Conservation (phyloP, 2,329 filamentous ascomycete genomes). For the Ploettnerulaceae sp. region DNA sequence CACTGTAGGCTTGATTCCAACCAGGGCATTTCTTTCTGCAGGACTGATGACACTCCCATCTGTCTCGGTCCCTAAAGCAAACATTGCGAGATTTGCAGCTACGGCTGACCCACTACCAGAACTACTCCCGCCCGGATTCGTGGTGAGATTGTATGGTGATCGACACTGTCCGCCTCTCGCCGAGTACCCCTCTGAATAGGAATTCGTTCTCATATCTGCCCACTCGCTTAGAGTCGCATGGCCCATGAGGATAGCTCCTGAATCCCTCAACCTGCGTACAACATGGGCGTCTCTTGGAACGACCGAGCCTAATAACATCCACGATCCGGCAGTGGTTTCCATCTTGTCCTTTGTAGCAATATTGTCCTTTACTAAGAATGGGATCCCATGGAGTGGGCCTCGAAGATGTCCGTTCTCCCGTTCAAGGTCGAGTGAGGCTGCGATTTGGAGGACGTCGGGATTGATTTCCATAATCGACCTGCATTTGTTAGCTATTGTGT, state of each 20-base stretch:
- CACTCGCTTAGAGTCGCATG: constrained; percentile 69
- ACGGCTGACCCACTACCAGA: constrained; percentile 63
- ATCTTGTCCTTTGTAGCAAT: constrained; percentile 64
- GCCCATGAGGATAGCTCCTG: constrained; percentile 61
- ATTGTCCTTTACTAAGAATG: constrained; percentile 71
- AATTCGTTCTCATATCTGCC: constrained; percentile 65
- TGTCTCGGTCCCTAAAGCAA: constrained; percentile 69
- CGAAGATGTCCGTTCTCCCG: constrained; percentile 50
- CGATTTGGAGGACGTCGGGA: constrained; percentile 61
- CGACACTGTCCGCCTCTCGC: constrained; percentile 58
- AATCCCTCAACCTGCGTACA: constrained; percentile 54
- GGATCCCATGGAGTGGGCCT: constrained; percentile 70
- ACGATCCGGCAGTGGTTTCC: constrained; percentile 69
- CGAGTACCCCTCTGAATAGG: constrained; percentile 65
- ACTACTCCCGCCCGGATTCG: constrained; percentile 64
- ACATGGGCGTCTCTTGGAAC: constrained; percentile 66
- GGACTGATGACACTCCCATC: constrained; percentile 70
- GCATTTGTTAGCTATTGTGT: constrained; percentile 4
- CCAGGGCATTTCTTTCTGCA: constrained; percentile 61
- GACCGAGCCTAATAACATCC: constrained; percentile 59
- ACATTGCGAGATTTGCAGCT: constrained; percentile 55
- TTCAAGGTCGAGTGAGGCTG: constrained; percentile 55
- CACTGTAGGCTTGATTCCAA: constrained; percentile 73
- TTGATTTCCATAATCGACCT: constrained; percentile 62
- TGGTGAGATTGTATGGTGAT: constrained; percentile 63